Base-by-base conservation (phyloP, 2,329 filamentous ascomycete species). In the Penicillium nordicum region DNA sequence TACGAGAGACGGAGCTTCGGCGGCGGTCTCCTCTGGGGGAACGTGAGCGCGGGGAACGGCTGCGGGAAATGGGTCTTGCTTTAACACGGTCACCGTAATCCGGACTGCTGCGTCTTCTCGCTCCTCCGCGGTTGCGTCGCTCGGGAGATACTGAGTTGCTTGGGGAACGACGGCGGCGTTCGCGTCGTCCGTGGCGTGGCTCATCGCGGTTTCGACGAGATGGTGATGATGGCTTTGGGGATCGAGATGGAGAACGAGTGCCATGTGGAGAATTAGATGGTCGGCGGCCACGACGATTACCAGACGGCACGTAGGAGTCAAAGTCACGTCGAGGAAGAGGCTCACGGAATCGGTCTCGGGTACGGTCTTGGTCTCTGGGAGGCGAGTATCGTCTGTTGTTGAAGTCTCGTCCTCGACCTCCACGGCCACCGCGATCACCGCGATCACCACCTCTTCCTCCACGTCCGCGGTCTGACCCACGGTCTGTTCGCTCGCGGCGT, bases 291-390 rank as follows among this genome's bases (percentile, higher is more conserved):
- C 74, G 67, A 45, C 73, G 69, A 21, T 69, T 62, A 45, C 77
- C 76, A 23, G 73, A 66, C 16, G 84, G 84, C 37, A 84, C 77
- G 65, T 86, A 87, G 29, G 80, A 79, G 67, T 87, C 84, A 56
- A 77, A 76, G 51, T 80, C 79, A 34, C 81, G 80, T 41, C 80
- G 74, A 45, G 75, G 70, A 56, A 78, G 77, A 57, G 74, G 74
- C 57, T 76, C 78, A 55, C 78, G 76, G 59, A 67, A 73, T 55
- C 72, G 66, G 54, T 78, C 74, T 25, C 77, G 30, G 38, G 40
- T 42, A 29, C 52, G 78, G 61, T 78, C 78, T 54, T 78, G 76
- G 62, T 78, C 73, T 63, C 81, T 77, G 52, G 75, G 76, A 25
- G 81, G 82, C 47, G 82, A 76, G 53, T 79, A 84, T 61, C 81